A percentile compares a stretch with the other conserved stretches of the same genome.
phyloP scores from a whole-genome alignment of 2,329 filamentous ascomycete species.

The Exophiala sp. region DNA sequence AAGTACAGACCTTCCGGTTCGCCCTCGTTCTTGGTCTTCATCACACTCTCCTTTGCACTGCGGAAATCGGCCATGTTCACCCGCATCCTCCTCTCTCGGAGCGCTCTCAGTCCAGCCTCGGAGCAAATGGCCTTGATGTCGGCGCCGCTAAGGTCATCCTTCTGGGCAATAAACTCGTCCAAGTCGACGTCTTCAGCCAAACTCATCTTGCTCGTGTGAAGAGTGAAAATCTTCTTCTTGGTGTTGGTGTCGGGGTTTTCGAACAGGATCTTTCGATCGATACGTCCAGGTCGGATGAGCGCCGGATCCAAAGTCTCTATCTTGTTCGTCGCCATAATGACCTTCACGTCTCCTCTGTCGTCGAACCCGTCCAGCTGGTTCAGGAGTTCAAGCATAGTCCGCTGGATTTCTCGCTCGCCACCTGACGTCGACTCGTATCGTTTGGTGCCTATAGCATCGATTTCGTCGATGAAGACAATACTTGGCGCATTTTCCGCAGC shows the following conservation, averaged over 20 bases:
- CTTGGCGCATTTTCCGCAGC: conserved; percentile 93
- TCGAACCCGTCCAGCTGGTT: conserved; percentile 99
- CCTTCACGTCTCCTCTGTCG: conserved; percentile 97
- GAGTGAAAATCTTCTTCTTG: conserved; percentile 93
- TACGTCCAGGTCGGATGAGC: conserved; percentile 91
- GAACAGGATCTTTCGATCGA: conserved; percentile 91
- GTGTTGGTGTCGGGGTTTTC: conserved; percentile 80
- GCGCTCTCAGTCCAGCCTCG: conserved; percentile 87
- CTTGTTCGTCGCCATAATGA: conserved; percentile 99
- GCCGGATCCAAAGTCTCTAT: conserved; percentile 96
- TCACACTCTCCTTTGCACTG: conserved; percentile 81
- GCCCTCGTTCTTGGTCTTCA: conserved; percentile 98
- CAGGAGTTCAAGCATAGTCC: conserved; percentile 95
- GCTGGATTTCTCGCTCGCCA: conserved; percentile 93
- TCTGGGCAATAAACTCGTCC: conserved; percentile 97
- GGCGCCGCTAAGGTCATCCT: conserved; percentile 93
- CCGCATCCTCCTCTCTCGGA: conserved; percentile 91
- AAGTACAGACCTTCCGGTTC: conserved; percentile 98
- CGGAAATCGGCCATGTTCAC: conserved; percentile 99
- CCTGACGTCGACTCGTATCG: conserved; percentile 96
- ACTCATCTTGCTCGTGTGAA: conserved; percentile 98
- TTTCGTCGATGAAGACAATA: conserved; percentile 99
- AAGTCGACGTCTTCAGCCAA: conserved; percentile 94
- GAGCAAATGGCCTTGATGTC: conserved; percentile 99
- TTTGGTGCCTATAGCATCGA: conserved; percentile 97